A percentile compares a stretch with the other conserved stretches of the same genome.
These are phyloP conservation scores for Hyphopichia buzzinii DNA, from an alignment of 1,139 yeast genomes.

Conservation along the genomic window DNA sequence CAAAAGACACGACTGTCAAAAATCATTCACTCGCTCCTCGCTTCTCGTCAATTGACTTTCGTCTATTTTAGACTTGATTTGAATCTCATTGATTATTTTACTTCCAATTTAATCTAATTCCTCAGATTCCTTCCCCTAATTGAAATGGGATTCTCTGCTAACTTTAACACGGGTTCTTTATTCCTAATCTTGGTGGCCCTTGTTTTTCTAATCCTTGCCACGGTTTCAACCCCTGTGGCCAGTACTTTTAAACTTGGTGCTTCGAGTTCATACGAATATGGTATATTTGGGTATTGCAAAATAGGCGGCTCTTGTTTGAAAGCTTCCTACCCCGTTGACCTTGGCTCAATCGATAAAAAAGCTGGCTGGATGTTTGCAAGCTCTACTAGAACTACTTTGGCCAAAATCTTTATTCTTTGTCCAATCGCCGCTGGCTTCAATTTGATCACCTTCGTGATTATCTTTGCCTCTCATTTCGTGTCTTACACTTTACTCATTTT, in stretches of 20 bases:
- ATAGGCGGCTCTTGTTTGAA: constrained; percentile 45
- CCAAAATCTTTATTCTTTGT: constrained; percentile 71
- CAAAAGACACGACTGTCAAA: too few relatives aligned
- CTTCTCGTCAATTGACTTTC: too few relatives aligned
- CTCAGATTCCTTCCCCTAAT: background rate
- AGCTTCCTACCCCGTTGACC: constrained; percentile 34
- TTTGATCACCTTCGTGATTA: constrained; percentile 41
- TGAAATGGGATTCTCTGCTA: constrained; percentile 18
- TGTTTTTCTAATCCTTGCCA: constrained; percentile 51
- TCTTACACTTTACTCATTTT: constrained; percentile 17
- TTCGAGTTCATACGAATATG: constrained; percentile 57
- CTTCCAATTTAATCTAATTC: too few relatives aligned
- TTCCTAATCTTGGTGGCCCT: constrained; percentile 34
- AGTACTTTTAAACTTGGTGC: constrained; percentile 35
- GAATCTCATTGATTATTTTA: too few relatives aligned
- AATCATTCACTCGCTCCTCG: too few relatives aligned
- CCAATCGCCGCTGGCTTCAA: constrained; percentile 82
- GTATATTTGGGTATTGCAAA: constrained; percentile 82
- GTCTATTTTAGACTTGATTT: too few relatives aligned
- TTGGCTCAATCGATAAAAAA: constrained; percentile 16
- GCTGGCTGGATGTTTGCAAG: constrained; percentile 25
- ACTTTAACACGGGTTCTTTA: constrained; percentile 31
- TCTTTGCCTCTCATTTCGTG: constrained; percentile 28
- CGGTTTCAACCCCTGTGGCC: constrained; percentile 49
- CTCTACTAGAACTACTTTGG: constrained; percentile 59